phyloP scores from a whole-genome alignment of 169 alveolate genomes.

The Plasmodium gonderi region DNA sequence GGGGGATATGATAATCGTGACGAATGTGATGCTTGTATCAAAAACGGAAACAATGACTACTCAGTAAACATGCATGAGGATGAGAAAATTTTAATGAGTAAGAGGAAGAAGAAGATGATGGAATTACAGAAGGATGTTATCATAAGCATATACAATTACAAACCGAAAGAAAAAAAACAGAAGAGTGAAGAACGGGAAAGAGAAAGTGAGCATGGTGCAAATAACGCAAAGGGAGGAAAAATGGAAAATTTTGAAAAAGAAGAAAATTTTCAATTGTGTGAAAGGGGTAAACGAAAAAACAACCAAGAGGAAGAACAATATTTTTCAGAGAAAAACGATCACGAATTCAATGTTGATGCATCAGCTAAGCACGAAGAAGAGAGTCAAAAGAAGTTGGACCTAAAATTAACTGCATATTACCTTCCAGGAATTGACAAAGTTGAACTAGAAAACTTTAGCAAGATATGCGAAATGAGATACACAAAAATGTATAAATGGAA shows the following conservation, averaged over 20 bases:
- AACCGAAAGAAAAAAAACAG: constrained; percentile 7
- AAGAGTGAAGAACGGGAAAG: too few relatives aligned
- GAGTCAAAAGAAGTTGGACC: neutral
- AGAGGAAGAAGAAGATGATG: neutral
- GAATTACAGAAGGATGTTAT: constrained; percentile 22
- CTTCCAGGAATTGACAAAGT: neutral
- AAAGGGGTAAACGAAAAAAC: neutral
- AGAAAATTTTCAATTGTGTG: neutral
- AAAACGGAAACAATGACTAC: neutral
- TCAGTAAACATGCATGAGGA: neutral
- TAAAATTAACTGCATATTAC: neutral
- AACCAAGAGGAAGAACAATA: neutral
- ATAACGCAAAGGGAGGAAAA: neutral
- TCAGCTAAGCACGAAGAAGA: neutral
- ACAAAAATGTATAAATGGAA: constrained; percentile 36
- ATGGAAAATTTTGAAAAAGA: neutral
- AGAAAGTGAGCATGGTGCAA: neutral
- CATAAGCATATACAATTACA: constrained; percentile 23
- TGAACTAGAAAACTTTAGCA: constrained; percentile 34
- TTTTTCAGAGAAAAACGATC: neutral
- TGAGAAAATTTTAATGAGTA: neutral
- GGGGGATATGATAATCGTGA: too few relatives aligned
- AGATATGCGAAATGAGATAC: constrained; percentile 22
- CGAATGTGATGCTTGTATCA: too few relatives aligned
- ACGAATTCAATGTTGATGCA: neutral